A percentile compares a stretch with the other conserved stretches of the same genome.
Evolutionary conservation across 768 basidiomycete genomes (phyloP).

Genomic region (Termitomyces sp.): DNA sequence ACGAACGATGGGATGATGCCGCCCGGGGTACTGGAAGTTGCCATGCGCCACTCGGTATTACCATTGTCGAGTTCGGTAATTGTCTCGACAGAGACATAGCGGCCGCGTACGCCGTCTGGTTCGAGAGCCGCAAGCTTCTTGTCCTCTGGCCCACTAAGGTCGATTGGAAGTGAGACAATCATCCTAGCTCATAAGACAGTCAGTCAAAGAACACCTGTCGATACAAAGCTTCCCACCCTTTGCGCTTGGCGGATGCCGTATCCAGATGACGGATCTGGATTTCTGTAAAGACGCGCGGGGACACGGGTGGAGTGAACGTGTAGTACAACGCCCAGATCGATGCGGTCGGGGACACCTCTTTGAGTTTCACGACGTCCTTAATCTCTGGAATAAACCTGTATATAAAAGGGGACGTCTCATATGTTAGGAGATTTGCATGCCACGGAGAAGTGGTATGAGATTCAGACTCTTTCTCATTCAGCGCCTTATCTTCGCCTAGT

Average conservation of each 20-base stretch:
- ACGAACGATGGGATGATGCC: conserved; percentile 67
- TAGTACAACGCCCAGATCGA: conserved; percentile 73
- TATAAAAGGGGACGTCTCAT: conserved; percentile 6
- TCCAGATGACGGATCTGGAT: conserved; percentile 59
- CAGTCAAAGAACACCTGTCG: not conserved
- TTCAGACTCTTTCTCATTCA: conserved; percentile 63
- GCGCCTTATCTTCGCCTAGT: conserved; percentile 60
- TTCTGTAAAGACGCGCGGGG: conserved; percentile 74
- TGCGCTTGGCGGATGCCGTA: conserved; percentile 42
- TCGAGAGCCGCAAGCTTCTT: conserved; percentile 58
- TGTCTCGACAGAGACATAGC: conserved; percentile 69
- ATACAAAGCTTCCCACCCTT: conserved; percentile 46
- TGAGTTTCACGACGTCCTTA: conserved; percentile 58
- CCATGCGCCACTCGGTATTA: conserved; percentile 76
- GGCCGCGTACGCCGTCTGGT: conserved; percentile 60
- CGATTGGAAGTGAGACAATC: conserved; percentile 66
- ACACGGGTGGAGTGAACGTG: conserved; percentile 65
- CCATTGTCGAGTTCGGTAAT: conserved; percentile 60
- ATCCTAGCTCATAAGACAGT: conserved; percentile 22
- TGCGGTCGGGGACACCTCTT: conserved; percentile 59
- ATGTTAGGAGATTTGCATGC: conserved; percentile 11
- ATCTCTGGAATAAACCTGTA: conserved; percentile 64
- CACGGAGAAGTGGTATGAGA: conserved; percentile 8
- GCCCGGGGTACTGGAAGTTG: conserved; percentile 68
- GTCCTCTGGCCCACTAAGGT: conserved; percentile 49